Percentiles rank a stretch among this genome's conserved stretches.
Evolutionary conservation across 495 filamentous ascomycete species (phyloP).

Genomic region (Penicillium soppii): DNA sequence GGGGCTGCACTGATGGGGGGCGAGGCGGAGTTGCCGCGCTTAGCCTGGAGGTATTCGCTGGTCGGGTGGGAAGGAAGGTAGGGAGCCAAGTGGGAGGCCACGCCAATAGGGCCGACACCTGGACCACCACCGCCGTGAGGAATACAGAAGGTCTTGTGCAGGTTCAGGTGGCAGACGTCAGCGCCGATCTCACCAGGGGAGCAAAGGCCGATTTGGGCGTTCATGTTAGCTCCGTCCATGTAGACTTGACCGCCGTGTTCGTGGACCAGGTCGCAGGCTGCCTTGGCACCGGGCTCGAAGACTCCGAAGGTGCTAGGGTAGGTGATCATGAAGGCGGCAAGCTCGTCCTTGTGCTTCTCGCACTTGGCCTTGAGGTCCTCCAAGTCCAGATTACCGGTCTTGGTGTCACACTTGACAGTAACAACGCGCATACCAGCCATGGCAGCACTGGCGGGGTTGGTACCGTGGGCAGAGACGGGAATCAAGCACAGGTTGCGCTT

Average conservation of each 20-base stretch:
- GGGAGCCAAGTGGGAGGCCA: slow-evolving; percentile 74
- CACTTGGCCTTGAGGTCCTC: slow-evolving; percentile 84
- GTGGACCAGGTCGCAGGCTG: slow-evolving; percentile 84
- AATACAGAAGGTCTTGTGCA: slow-evolving; percentile 99
- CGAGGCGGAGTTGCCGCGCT: slow-evolving; percentile 55
- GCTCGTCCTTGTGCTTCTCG: slow-evolving; percentile 77
- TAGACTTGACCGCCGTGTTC: slow-evolving; percentile 91
- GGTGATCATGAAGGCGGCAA: slow-evolving; percentile 97
- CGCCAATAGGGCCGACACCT: slow-evolving; percentile 93
- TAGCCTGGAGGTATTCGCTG: slow-evolving; percentile 54
- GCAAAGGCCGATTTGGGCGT: slow-evolving; percentile 96
- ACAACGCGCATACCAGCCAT: slow-evolving; percentile 99
- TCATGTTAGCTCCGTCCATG: slow-evolving; percentile 99
- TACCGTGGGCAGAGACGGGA: slow-evolving; percentile 94
- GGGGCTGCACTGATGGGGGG: slow-evolving; percentile 82
- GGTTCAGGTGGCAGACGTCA: slow-evolving; percentile 96
- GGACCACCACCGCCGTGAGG: slow-evolving; percentile 96
- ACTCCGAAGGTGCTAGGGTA: slow-evolving; percentile 98
- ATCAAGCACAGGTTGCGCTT: slow-evolving; percentile 95
- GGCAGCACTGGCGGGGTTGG: slow-evolving; percentile 92
- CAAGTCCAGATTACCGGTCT: slow-evolving; percentile 88
- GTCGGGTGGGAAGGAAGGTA: slow-evolving; percentile 78
- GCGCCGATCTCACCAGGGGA: slow-evolving; percentile 96
- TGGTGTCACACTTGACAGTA: slow-evolving; percentile 85
- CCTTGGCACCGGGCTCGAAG: slow-evolving; percentile 88